A percentile compares a stretch with the other conserved stretches of the same genome.
Conservation (phyloP, 148 eudicot species). For the Camellia japonica region DNA sequence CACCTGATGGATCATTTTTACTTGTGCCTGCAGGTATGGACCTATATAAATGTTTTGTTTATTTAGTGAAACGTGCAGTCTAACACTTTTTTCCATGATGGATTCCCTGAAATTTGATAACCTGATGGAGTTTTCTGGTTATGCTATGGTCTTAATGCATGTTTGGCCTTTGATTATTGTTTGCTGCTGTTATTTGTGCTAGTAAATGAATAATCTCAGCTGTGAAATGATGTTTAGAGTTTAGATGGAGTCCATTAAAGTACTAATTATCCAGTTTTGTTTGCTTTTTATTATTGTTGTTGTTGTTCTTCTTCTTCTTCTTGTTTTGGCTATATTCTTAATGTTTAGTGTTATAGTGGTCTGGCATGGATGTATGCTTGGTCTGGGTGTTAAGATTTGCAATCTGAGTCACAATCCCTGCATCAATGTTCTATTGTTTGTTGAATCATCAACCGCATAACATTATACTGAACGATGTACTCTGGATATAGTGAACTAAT, state of each 20-base stretch:
- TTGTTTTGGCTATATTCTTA: not conserved
- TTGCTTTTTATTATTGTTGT: not conserved
- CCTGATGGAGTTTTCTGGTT: not conserved
- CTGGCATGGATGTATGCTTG: not conserved
- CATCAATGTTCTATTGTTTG: not conserved
- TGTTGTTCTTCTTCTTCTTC: too few relatives aligned
- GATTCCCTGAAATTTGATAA: not conserved
- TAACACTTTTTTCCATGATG: not conserved
- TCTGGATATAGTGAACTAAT: not conserved
- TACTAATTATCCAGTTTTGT: constrained; percentile 1
- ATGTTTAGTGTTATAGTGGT: not conserved
- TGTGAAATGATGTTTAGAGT: not conserved
- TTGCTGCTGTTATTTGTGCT: not conserved
- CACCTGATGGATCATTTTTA: constrained; percentile 95
- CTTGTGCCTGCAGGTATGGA: constrained; percentile 88
- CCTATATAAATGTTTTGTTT: not conserved
- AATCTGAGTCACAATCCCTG: not conserved
- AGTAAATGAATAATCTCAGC: not conserved
- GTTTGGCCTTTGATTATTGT: constrained; percentile 6
- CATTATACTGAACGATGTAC: not conserved
- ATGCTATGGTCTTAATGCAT: not conserved
- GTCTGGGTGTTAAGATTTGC: not conserved
- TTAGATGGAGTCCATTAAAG: not conserved
- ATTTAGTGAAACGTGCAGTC: not conserved
- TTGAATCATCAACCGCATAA: not conserved